These are phyloP conservation scores for Dalbergia cochinchinensis DNA, from an alignment of 306 rosid genomes.

Conservation along the genomic window DNA sequence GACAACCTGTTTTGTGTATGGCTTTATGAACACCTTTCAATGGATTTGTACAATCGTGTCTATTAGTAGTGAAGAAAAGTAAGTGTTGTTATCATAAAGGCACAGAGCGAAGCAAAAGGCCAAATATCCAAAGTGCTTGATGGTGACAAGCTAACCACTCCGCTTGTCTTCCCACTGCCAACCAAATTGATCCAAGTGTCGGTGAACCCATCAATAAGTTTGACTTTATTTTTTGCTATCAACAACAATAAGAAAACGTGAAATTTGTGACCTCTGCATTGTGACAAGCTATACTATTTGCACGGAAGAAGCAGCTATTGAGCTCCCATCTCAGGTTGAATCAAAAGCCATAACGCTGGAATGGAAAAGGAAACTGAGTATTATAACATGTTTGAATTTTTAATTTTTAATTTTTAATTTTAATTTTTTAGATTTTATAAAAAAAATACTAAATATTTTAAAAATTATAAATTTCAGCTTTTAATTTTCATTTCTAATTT, in stretches of 20 bases:
- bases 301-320: neutral
- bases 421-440: too few relatives aligned
- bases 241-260: neutral
- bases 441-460: too few relatives aligned
- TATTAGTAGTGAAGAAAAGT: neutral
- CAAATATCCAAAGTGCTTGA: neutral
- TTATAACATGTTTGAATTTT: too few relatives aligned
- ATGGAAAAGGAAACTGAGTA: neutral
- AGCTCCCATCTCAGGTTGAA: constrained; percentile 4
- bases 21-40: neutral
- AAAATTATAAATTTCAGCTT: too few relatives aligned
- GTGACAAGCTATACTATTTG: neutral
- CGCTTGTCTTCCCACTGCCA: constrained; percentile 15
- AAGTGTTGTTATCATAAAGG: constrained; percentile 22
- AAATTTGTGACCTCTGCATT: neutral
- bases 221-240: constrained; percentile 4
- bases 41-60: too few relatives aligned
- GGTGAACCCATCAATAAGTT: neutral
- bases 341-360: neutral
- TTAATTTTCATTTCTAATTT: too few relatives aligned
- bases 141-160: constrained; percentile 36
- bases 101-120: neutral
- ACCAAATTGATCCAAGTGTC: neutral
- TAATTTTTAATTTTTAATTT: too few relatives aligned
- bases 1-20: neutral